Evolutionary conservation across 306 rosid species (phyloP), one percentile per base, ranked within the genome.

Genomic region (Cyclanthera cordifolia): DNA sequence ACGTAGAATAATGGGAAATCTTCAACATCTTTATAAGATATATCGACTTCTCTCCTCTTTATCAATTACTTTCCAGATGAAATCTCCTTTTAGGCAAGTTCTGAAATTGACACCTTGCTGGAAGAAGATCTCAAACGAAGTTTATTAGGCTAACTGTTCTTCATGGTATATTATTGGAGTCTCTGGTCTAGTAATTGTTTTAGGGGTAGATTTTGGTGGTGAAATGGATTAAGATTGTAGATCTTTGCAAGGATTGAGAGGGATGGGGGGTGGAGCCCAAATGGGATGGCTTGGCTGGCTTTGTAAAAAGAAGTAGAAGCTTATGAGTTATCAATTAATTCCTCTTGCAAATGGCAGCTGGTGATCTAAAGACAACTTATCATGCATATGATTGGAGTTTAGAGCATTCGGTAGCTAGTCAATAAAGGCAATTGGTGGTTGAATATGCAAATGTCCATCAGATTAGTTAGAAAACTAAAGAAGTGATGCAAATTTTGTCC

Each of bases 291-390:
- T 41, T 41, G 27, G 68, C 37, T 64, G 49, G 49, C 37, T 12
- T 41, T 23, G 50, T 63, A 64, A 21, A 43, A 21, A 43, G 12
- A 11, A 43, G 11, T 64, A 21, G 69, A 64, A 64, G 19, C 69
- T 14, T 27, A 5, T 43, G 52, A 43, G 37, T 39, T 43, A 46
- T 45, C 70, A 65, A 24, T 65, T 41, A 46, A 66, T 45, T 46
- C 54, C 34, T 66, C 51, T 25, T 6, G 41, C 23, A 1, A 64
- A 43, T 64, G 51, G 53, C 54, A 66, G 70, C 21, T 66, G 70
- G 53, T 46, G 70, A 46, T 66, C 11, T n/a, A 45, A 16, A 46
- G 70, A 66, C 70, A 66, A 66, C 70, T 66, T 66, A 43, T 66
- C 70, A 46, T 66, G 70, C 70, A 66, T 46, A 66, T 46, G 16